These are phyloP conservation scores for Boletus subcaerulescens DNA, from an alignment of 768 basidiomycete genomes.

Conservation along the genomic window DNA sequence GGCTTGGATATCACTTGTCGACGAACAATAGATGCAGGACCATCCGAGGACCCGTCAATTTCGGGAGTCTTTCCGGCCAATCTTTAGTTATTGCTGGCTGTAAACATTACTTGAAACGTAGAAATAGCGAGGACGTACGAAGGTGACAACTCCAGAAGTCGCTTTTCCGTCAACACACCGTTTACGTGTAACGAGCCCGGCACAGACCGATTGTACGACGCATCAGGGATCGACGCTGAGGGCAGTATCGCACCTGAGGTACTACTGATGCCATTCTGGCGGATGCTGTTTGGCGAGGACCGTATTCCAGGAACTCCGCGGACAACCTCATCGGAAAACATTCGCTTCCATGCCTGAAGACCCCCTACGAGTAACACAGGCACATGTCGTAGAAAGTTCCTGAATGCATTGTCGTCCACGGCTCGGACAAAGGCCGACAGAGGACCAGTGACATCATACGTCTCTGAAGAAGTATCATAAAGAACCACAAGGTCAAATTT, in stretches of 20 bases:
- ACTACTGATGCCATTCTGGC: conserved; percentile 26
- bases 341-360: conserved; percentile 72
- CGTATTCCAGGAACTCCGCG: conserved; percentile 21
- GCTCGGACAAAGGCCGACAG: conserved; percentile 60
- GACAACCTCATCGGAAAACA: conserved; percentile 44
- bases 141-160: conserved; percentile 16
- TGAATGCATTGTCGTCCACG: conserved; percentile 72
- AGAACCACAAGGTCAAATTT: conserved; percentile 87
- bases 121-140: conserved; percentile 17
- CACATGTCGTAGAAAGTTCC: conserved; percentile 65
- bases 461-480: conserved; percentile 68
- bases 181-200: conserved; percentile 10
- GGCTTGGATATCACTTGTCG: conserved; percentile 43
- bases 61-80: conserved; percentile 12
- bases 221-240: conserved; percentile 15
- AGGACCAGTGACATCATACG: conserved; percentile 49
- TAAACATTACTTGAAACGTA: conserved; percentile 11
- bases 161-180: conserved; percentile 18
- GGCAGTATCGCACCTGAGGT: conserved; percentile 26
- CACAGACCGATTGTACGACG: conserved; percentile 12
- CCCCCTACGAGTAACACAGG: conserved; percentile 88
- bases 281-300: conserved; percentile 15
- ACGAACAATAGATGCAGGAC: conserved; percentile 25
- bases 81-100: conserved; percentile 10
- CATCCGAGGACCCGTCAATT: conserved; percentile 12